These are phyloP conservation scores for Trichoderma sp. DNA, from an alignment of 2,329 filamentous ascomycete species.

Conservation along the genomic window DNA sequence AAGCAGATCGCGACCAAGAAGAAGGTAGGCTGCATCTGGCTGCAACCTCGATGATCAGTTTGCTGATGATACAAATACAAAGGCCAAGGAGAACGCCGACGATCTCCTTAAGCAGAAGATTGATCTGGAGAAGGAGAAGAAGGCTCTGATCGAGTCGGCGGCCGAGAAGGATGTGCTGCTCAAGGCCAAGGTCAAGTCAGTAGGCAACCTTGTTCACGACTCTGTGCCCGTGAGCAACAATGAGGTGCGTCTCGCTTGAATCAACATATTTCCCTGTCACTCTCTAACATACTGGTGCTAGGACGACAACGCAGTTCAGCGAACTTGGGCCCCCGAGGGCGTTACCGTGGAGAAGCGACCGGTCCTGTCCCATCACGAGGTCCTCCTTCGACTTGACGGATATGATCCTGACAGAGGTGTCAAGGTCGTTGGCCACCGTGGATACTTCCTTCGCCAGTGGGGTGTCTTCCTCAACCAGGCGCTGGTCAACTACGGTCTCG, in stretches of 20 bases:
- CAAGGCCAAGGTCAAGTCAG: conserved; percentile 73
- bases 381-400: conserved; percentile 80
- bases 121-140: conserved; percentile 77
- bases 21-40: conserved; percentile 54
- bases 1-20: conserved; percentile 91
- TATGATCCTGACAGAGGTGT: conserved; percentile 91
- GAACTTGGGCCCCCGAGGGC: conserved; percentile 77
- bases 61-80: background rate
- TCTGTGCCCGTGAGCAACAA: conserved; percentile 79
- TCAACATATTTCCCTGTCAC: background rate
- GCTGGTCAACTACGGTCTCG: conserved; percentile 89
- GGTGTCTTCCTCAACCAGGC: conserved; percentile 91
- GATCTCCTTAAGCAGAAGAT: conserved; percentile 76
- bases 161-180: conserved; percentile 71
- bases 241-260: conserved; percentile 51
- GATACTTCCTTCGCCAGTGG: conserved; percentile 87
- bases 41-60: background rate
- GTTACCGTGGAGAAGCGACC: conserved; percentile 70
- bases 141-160: conserved; percentile 70
- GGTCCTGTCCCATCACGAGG: conserved; percentile 88
- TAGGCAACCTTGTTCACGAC: conserved; percentile 73
- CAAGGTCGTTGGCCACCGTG: conserved; percentile 91
- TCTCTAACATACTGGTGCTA: conserved; percentile 22
- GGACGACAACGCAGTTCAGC: conserved; percentile 77
- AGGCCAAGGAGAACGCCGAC: conserved; percentile 82